Evolutionary conservation across 305 asterid genomes (phyloP).

Genomic region (Plantago coronopus): DNA sequence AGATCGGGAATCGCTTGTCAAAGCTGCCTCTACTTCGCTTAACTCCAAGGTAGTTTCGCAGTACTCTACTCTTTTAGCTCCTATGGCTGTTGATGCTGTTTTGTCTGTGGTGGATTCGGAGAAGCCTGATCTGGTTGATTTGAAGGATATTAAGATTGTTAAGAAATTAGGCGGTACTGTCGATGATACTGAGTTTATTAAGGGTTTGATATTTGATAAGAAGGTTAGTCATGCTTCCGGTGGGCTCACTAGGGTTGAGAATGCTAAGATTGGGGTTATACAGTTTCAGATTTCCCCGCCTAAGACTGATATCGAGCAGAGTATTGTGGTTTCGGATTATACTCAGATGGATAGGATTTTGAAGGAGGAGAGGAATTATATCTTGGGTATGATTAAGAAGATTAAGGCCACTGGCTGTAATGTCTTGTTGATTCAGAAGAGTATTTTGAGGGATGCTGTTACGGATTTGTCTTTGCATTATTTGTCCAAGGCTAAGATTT

Average conservation of each 20-base stretch:
- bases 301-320: conserved; percentile 93
- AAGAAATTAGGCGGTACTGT: conserved; percentile 94
- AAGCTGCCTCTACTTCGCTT: conserved; percentile 81
- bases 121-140: conserved; percentile 81
- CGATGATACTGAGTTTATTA: conserved; percentile 82
- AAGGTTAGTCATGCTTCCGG: conserved; percentile 95
- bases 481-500: conserved; percentile 82
- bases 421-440: conserved; percentile 92
- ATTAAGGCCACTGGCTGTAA: conserved; percentile 87
- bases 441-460: conserved; percentile 95
- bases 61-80: conserved; percentile 89
- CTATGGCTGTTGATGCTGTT: conserved; percentile 91
- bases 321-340: conserved; percentile 93
- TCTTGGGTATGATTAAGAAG: conserved; percentile 92
- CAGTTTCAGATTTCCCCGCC: conserved; percentile 97
- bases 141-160: conserved; percentile 81
- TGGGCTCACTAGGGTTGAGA: conserved; percentile 75
- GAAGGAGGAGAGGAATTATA: conserved; percentile 96
- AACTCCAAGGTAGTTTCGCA: conserved; percentile 93
- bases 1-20: conserved; percentile 75
- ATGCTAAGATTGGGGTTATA: conserved; percentile 87
- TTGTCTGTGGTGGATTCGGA: conserved; percentile 83
- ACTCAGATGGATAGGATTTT: conserved; percentile 96
- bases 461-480: conserved; percentile 92
- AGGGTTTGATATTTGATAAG: conserved; percentile 89